A percentile compares a stretch with the other conserved stretches of the same genome.
phyloP scores from a whole-genome alignment of 768 basidiomycete species.

The Suillus hirtellus region DNA sequence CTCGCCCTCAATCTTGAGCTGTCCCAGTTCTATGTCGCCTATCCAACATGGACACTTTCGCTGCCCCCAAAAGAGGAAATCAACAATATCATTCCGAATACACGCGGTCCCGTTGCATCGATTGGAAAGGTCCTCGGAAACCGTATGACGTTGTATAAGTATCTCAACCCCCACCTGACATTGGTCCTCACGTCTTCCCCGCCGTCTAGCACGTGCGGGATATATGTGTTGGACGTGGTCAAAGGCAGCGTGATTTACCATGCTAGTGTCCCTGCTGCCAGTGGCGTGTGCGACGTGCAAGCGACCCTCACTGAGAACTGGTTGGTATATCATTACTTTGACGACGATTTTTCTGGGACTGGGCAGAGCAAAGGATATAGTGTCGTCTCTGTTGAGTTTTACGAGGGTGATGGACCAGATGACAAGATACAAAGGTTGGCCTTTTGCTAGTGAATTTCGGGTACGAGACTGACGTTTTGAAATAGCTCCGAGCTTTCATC shows the following conservation, averaged over 20 bases:
- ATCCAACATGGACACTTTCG: slow-evolving; percentile 66
- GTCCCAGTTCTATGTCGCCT: slow-evolving; percentile 49
- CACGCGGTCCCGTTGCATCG: slow-evolving; percentile 63
- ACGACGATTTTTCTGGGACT: slow-evolving; percentile 47
- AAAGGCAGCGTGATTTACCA: slow-evolving; percentile 80
- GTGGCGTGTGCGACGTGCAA: slow-evolving; percentile 61
- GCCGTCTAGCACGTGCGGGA: slow-evolving; percentile 44
- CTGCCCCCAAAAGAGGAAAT: slow-evolving; percentile 60
- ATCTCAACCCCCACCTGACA: slow-evolving; percentile 81
- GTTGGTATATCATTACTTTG: slow-evolving; percentile 88
- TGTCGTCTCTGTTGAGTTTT: slow-evolving; percentile 84
- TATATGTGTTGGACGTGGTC: slow-evolving; percentile 78
- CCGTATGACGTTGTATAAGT: slow-evolving; percentile 90
- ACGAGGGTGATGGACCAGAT: slow-evolving; percentile 71
- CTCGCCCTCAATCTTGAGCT: slow-evolving; percentile 43
- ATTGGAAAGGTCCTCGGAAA: slow-evolving; percentile 85
- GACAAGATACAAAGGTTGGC: slow-evolving; percentile 69
- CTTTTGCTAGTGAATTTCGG: slow-evolving; percentile 20
- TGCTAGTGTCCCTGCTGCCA: slow-evolving; percentile 48
- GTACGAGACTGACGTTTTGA: not conserved
- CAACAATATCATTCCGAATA: slow-evolving; percentile 48
- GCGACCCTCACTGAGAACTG: slow-evolving; percentile 84
- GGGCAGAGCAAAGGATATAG: slow-evolving; percentile 65
- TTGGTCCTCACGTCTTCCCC: slow-evolving; percentile 56
- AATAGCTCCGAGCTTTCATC: slow-evolving; percentile 55